Base-by-base conservation (phyloP, 768 basidiomycete species). In the Hydnum rufescens region DNA sequence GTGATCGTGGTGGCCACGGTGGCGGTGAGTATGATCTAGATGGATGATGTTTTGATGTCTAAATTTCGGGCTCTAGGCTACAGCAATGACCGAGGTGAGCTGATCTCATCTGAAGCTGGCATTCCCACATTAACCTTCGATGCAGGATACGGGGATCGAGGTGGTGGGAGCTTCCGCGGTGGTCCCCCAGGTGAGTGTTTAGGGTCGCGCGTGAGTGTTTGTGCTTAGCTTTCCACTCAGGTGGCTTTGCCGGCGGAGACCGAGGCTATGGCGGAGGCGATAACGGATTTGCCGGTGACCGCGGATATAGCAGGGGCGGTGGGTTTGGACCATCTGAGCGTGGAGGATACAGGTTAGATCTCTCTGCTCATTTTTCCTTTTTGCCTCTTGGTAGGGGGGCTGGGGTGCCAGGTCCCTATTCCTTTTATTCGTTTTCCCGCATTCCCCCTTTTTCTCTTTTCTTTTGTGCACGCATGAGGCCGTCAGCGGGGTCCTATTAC, bases 21-120 rank as follows among this genome's bases (percentile, higher is more conserved):
- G 82, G 82, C 44, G 77, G 84, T 57, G 82, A 82, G 18, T 83
- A 69, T 60, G 74, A 76, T 63, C 74, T 73, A 55, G 69, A 75
- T 47, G 75, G 75, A 54, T 76, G 76, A 28, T 74, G 74, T 61
- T 68, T 56, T 67, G 13, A 13, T 47, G 44, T 25, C 26, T 28
- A 47, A 13, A 47, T 26, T 16, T 47, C n/a, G n/a, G n/a, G 36
- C 36, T 39, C 36, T 1, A 39, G 36, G 36, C 36, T 39, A 13
- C 36, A 22, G 36, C 13, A 22, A 22, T 39, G 36, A 22, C 36
- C 36, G 36, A 39, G 36, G 36, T 39, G 13, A 13, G 36, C 22
- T 39, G 13, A 39, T 13, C 13, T 1, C 13, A 13, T 13, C 36
- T 13, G 1, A 13, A 13, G 36, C 13, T 39, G 22, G 13, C 36